phyloP scores from a whole-genome alignment of 2,329 filamentous ascomycete species.

The Stagonosporopsis rhizophila region DNA sequence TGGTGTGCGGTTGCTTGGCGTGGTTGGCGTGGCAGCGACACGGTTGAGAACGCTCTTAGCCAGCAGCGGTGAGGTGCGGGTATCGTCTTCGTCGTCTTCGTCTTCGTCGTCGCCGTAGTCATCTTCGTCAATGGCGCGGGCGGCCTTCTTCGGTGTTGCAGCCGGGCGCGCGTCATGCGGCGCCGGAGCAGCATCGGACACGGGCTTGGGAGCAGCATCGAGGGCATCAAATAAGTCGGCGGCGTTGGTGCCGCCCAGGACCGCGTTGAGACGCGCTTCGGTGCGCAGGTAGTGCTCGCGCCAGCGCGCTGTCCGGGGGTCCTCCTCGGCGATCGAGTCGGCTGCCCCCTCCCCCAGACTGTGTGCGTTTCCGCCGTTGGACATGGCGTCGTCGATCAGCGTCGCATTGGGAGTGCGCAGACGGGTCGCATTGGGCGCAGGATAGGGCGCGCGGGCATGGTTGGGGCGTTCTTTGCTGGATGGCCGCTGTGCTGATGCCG shows the following conservation, averaged over 20 bases:
- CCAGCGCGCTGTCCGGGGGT: conserved; percentile 65
- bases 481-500: conserved; percentile 48
- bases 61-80: conserved; percentile 57
- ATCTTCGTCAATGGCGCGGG: conserved; percentile 81
- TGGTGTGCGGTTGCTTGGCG: conserved; percentile 72
- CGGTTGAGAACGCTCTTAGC: conserved; percentile 61
- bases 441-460: conserved; percentile 51
- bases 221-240: conserved; percentile 34
- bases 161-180: conserved; percentile 54
- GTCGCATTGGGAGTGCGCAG: conserved; percentile 52
- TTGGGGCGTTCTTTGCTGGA: conserved; percentile 52
- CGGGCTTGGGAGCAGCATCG: conserved; percentile 31
- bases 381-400: conserved; percentile 55
- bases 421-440: conserved; percentile 45
- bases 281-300: conserved; percentile 77
- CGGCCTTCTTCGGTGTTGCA: conserved; percentile 72
- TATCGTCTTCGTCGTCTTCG: conserved; percentile 54
- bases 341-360: conserved; percentile 46
- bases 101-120: conserved; percentile 83
- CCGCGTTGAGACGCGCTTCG: conserved; percentile 75
- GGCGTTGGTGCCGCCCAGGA: conserved; percentile 66
- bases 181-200: conserved; percentile 42
- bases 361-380: conserved; percentile 48
- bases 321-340: conserved; percentile 54
- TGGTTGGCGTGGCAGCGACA: conserved; percentile 63